Base-by-base conservation (phyloP, 1,284 basidiomycete species). In the Ganoderma multipileum region DNA sequence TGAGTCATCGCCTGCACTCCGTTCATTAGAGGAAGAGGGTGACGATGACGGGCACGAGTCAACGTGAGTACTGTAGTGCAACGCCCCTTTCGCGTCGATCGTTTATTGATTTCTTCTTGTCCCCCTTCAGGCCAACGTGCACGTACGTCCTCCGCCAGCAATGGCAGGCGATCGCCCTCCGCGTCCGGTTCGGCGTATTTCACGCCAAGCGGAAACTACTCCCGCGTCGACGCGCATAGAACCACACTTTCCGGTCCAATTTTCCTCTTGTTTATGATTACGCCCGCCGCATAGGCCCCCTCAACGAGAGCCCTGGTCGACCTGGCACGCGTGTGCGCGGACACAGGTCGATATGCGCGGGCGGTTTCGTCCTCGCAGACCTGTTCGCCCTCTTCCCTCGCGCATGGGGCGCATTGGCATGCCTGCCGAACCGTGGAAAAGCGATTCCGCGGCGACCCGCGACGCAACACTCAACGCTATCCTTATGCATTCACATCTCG, bases 151-250 rank as follows among this genome's bases (percentile, higher is more conserved):
- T 90, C 54, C 81, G 82, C 70, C 81, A 86, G 28, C 86, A 89
- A 65, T 90, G 89, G 89, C 86, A 88, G 71, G 86, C 88, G 9
- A 70, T 89, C 33, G 76, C 81, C 0, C 82, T 90, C 33, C 79
- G 86, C 70, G 72, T 90, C 52, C 82, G 86, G 50, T 89, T 91
- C 73, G 80, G 82, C 68, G 78, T 90, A 60, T 90, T 90, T 77
- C 81, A 88, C 67, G 86, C 87, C 23, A 85, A 87, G 77, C 83
- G 86, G 64, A 75, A 75, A 52, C 64, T 79, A 41, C 39, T 65
- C 60, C 60, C 66, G 54, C 63, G 70, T 28, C 74, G 69, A 44
- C 70, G 67, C 68, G 61, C 68, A 71, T 73, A 73, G 72, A 70
- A 44, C 63, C 23, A 63, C 59, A 18, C 20, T 52, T 63, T 36